Evolutionary conservation across 1,284 basidiomycete genomes (phyloP).

Genomic region (Fistulinella cinereoalba): DNA sequence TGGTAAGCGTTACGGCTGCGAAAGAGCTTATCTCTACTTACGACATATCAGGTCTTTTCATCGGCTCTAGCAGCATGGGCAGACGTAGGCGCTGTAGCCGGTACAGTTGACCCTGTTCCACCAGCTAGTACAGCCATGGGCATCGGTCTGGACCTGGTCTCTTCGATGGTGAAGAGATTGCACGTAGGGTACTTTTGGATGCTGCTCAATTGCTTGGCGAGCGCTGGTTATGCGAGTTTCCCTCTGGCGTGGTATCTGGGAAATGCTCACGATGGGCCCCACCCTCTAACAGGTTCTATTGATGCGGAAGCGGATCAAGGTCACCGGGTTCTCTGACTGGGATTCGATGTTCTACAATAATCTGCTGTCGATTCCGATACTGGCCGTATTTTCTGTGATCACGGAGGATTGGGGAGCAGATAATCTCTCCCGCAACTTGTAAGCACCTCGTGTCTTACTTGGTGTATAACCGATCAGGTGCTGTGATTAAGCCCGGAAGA

Average conservation of each 20-base stretch:
- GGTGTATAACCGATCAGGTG: slow-evolving; percentile 6
- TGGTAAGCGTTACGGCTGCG: slow-evolving; percentile 55
- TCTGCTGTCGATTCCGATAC: slow-evolving; percentile 88
- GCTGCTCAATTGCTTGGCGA: slow-evolving; percentile 87
- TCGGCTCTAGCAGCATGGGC: slow-evolving; percentile 96
- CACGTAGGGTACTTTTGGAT: slow-evolving; percentile 97
- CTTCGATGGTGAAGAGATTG: slow-evolving; percentile 53
- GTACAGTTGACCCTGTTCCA: slow-evolving; percentile 37
- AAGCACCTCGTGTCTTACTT: slow-evolving; percentile 31
- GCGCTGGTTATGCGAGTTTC: slow-evolving; percentile 83
- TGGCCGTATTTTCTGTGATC: slow-evolving; percentile 80
- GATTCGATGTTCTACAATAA: slow-evolving; percentile 99
- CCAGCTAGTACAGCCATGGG: slow-evolving; percentile 41
- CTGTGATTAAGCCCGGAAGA: slow-evolving; percentile 66
- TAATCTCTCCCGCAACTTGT: slow-evolving; percentile 88
- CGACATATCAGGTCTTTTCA: slow-evolving; percentile 69
- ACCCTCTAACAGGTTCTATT: slow-evolving; percentile 67
- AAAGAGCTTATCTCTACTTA: not conserved
- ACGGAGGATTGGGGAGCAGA: slow-evolving; percentile 89
- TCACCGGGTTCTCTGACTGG: slow-evolving; percentile 98
- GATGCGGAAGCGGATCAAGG: slow-evolving; percentile 97
- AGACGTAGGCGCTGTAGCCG: slow-evolving; percentile 66
- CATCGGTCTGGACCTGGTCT: slow-evolving; percentile 44
- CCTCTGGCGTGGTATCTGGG: slow-evolving; percentile 4
- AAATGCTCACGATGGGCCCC: slow-evolving; percentile 5